Evolutionary conservation across 1,139 yeast species (phyloP), one percentile per base, ranked within the genome.

Genomic region (Sugiyamaella novakii): DNA sequence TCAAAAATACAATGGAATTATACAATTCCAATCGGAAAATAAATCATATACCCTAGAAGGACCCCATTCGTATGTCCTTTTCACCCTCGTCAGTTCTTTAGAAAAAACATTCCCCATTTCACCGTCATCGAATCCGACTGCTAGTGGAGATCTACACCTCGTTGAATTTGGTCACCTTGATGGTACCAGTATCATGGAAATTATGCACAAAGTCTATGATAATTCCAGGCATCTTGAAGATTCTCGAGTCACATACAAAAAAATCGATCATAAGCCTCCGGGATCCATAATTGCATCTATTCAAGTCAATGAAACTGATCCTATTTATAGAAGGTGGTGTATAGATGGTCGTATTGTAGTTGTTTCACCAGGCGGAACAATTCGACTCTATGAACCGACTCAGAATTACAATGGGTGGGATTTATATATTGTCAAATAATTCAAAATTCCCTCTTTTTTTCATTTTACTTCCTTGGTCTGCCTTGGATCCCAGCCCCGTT

Each of bases 71-170:
- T 89, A 89, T 63, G 77, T 87, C 62, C 72, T 84, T 15, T 65
- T 86, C 14, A 77, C 91, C 0, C 76, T 85, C 1, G 75, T 86
- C 1, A 73, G 80, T 19, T 72, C 74, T 46, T 78, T 88, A 48
- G 97, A 89, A 64, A 77, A 80, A 2, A 75, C 75, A 0, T 89
- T 87, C 63, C 71, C 69, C 36, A 86, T 91, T 14, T 87, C 94
- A 46, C 97, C 97, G 0, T 51, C 65, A 1, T 85, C 95, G 0
- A 62, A 74, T 35, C 73, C 84, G 2, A 67, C 75, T 1, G 70
- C 76, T n/a, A 64, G 73, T 12, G 46, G 52, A 11, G 69, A 72
- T 34, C 67, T 87, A 6, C 81, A 81, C 60, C 54, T 83, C 39
- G 68, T 89, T 1, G 74, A 79, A 2, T 78, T 87, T 54, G 74